phyloP scores from a whole-genome alignment of 2,329 filamentous ascomycete species.

The Davidsoniella australis region DNA sequence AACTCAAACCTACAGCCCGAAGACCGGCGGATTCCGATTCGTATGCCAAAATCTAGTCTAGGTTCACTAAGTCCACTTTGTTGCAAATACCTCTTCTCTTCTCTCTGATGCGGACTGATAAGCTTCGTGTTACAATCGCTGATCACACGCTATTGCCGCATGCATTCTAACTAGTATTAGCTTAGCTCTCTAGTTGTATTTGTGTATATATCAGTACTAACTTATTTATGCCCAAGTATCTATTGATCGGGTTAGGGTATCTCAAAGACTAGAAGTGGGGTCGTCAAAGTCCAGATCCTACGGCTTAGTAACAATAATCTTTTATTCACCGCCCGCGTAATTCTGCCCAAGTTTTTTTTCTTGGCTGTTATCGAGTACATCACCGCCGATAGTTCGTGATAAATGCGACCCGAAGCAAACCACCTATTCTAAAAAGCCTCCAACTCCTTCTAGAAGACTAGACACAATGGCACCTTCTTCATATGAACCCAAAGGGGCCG shows the following conservation, averaged over 20 bases:
- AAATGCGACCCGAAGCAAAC: neutral
- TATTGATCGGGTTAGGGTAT: neutral
- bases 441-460: neutral
- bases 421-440: neutral
- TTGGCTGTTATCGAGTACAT: neutral
- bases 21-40: too few relatives aligned
- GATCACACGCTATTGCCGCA: too few relatives aligned
- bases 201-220: neutral
- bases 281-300: neutral
- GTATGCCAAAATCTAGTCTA: too few relatives aligned
- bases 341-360: conserved; percentile 11
- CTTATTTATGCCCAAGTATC: neutral
- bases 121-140: too few relatives aligned
- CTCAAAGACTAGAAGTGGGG: neutral
- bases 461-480: conserved; percentile 9
- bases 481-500: conserved; percentile 7
- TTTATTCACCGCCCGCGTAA: conserved; percentile 6
- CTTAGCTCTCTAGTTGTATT: neutral
- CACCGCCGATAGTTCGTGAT: neutral
- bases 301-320: conserved; percentile 3
- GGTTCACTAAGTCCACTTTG: too few relatives aligned
- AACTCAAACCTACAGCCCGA: too few relatives aligned
- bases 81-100: neutral
- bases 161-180: too few relatives aligned
- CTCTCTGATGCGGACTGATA: neutral